These are phyloP conservation scores for Saitozyma sp. DNA, from an alignment of 768 basidiomycete species.

Conservation along the genomic window DNA sequence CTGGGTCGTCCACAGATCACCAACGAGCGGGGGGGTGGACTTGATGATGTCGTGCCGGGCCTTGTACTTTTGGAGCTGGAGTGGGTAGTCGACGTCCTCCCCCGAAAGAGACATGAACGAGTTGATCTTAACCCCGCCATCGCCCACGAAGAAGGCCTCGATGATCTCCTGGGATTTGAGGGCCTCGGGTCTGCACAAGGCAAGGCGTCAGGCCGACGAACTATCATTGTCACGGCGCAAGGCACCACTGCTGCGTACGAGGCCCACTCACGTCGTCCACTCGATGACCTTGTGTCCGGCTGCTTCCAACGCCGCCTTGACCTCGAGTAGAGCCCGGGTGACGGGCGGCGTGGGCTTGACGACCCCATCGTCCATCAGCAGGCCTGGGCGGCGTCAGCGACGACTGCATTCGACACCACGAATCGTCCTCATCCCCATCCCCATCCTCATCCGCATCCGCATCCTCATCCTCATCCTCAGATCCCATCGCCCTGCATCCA, in stretches of 20 bases:
- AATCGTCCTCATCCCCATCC: too few relatives aligned
- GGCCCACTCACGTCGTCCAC: slow-evolving; percentile 23
- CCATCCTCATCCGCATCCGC: too few relatives aligned
- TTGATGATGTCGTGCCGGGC: slow-evolving; percentile 17
- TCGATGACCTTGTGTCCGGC: slow-evolving; percentile 40
- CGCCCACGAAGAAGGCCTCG: slow-evolving; percentile 25
- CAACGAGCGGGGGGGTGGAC: slow-evolving; percentile 19
- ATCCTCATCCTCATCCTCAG: too few relatives aligned
- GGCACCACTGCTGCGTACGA: neutral
- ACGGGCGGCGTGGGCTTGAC: slow-evolving; percentile 37
- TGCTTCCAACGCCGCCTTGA: slow-evolving; percentile 25
- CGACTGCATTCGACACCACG: neutral
- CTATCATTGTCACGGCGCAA: neutral
- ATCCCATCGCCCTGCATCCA: too few relatives aligned
- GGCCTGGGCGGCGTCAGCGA: slow-evolving; percentile 6
- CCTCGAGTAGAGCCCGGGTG: slow-evolving; percentile 21
- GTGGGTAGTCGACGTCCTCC: slow-evolving; percentile 21
- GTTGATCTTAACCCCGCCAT: slow-evolving; percentile 34
- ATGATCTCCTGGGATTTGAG: slow-evolving; percentile 17
- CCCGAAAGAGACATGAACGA: slow-evolving; percentile 14
- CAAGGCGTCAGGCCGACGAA: neutral
- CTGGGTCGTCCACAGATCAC: slow-evolving; percentile 33
- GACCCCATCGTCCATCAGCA: slow-evolving; percentile 35
- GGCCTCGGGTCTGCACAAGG: slow-evolving; percentile 59
- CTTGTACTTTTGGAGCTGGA: slow-evolving; percentile 20